Evolutionary conservation across 2,329 filamentous ascomycete species (phyloP).

Genomic region (Ophiocordyceps camponoti-rufipedis): DNA sequence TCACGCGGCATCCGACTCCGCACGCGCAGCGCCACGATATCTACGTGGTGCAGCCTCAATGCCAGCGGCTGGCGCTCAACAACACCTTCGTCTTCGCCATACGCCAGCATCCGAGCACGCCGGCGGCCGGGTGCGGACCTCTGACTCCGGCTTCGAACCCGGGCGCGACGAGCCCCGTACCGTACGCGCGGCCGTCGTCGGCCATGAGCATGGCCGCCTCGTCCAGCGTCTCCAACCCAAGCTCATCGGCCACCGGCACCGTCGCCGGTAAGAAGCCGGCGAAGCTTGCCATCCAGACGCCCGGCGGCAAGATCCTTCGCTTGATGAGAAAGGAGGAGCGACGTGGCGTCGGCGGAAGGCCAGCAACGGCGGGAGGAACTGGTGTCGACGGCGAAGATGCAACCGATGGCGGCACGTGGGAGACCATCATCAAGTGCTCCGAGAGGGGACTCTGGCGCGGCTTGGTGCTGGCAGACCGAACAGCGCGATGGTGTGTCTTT

Average conservation of each 20-base stretch:
- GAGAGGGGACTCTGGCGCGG: slow-evolving; percentile 69
- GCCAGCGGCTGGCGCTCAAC: slow-evolving; percentile 69
- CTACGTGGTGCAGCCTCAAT: slow-evolving; percentile 93
- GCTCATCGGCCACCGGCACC: slow-evolving; percentile 27
- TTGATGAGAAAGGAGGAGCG: slow-evolving; percentile 66
- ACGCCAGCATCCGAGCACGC: slow-evolving; percentile 66
- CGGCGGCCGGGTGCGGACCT: slow-evolving; percentile 11
- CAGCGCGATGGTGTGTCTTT: slow-evolving; percentile 81
- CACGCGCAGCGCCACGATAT: slow-evolving; percentile 96
- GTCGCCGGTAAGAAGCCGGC: slow-evolving; percentile 63
- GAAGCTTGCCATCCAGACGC: slow-evolving; percentile 87
- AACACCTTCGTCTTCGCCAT: slow-evolving; percentile 97
- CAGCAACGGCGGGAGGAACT: too few species aligned
- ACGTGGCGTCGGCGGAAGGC: slow-evolving; percentile 24
- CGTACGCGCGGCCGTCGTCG: slow-evolving; percentile 41
- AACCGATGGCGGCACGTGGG: slow-evolving; percentile 62
- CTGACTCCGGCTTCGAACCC: slow-evolving; percentile 28
- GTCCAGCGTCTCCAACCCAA: slow-evolving; percentile 37
- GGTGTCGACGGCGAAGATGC: slow-evolving; percentile 28
- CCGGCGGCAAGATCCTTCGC: slow-evolving; percentile 82
- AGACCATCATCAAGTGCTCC: slow-evolving; percentile 80
- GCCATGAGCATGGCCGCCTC: slow-evolving; percentile 47
- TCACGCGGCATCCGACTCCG: slow-evolving; percentile 83
- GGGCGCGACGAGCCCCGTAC: slow-evolving; percentile 35
- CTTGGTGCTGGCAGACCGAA: slow-evolving; percentile 65